Evolutionary conservation across 257 asterid genomes (phyloP).

Genomic region (Parsonsia alboflavescens): DNA sequence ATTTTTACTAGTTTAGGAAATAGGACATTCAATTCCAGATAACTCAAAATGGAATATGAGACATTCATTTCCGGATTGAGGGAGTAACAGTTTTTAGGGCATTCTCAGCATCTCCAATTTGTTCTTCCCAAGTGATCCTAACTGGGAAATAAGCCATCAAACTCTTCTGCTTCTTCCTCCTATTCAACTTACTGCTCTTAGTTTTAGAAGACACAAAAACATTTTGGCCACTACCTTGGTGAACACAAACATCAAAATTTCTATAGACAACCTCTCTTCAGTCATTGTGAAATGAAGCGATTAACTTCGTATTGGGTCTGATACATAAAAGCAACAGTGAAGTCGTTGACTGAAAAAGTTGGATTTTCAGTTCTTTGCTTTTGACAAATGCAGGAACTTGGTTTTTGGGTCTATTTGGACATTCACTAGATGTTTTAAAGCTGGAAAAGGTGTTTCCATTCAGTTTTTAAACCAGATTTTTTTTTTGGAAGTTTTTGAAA

Average conservation of each 20-base stretch:
- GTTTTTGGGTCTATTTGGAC: too few species aligned
- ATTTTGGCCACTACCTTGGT: background rate
- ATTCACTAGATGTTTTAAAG: too few species aligned
- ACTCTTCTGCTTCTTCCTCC: background rate
- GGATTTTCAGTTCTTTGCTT: background rate
- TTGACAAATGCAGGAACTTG: background rate
- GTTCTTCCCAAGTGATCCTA: background rate
- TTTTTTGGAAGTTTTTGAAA: too few species aligned
- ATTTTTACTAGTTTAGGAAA: too few species aligned
- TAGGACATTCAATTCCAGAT: too few species aligned
- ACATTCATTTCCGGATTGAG: too few species aligned
- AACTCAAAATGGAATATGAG: too few species aligned
- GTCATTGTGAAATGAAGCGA: background rate
- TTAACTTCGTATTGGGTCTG: background rate
- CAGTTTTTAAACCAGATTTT: too few species aligned
- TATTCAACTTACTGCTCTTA: background rate
- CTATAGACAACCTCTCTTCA: background rate
- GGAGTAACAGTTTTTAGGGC: background rate
- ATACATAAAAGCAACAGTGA: background rate
- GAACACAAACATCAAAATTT: background rate
- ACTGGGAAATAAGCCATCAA: background rate
- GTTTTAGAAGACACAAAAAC: background rate
- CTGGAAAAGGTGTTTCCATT: too few species aligned
- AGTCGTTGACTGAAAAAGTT: background rate
- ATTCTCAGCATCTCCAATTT: background rate